Percentiles rank a stretch among this genome's conserved stretches.
These are phyloP conservation scores for Harringtonia lauricola DNA, from an alignment of 2,329 filamentous ascomycete genomes.

Conservation along the genomic window DNA sequence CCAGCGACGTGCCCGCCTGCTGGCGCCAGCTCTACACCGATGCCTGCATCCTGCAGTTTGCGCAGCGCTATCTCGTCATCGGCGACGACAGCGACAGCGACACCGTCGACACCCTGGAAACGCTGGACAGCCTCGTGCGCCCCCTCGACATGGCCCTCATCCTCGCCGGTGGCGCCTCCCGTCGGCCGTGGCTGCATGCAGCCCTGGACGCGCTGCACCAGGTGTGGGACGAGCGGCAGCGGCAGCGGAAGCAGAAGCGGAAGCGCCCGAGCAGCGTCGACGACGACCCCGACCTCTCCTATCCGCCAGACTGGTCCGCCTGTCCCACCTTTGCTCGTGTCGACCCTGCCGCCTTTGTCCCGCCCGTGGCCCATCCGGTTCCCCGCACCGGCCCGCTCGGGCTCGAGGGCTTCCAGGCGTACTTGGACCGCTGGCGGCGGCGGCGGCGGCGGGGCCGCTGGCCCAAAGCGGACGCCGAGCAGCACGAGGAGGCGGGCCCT, in stretches of 20 bases:
- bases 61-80: constrained; percentile 11
- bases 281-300: neutral
- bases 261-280: neutral
- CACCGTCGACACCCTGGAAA: neutral
- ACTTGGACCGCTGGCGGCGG: constrained; percentile 33
- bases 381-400: constrained; percentile 32
- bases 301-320: neutral
- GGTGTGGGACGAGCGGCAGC: constrained; percentile 11
- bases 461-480: no score
- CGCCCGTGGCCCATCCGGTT: constrained; percentile 29
- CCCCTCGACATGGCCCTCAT: constrained; percentile 68
- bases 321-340: constrained; percentile 2
- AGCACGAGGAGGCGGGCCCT: no score
- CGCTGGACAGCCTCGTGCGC: constrained; percentile 49
- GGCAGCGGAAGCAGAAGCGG: neutral
- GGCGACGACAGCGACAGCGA: neutral
- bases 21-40: constrained; percentile 68
- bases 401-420: constrained; percentile 49
- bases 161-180: constrained; percentile 56
- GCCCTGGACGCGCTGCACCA: constrained; percentile 33
- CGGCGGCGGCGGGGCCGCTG: no score
- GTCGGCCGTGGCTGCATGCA: constrained; percentile 37
- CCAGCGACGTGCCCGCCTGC: constrained; percentile 50
- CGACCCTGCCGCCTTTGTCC: constrained; percentile 21
- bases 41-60: constrained; percentile 53